A percentile compares a stretch with the other conserved stretches of the same genome.
Evolutionary conservation across 805 yeast species (phyloP).

Genomic region (Yamadazyma laniorum): DNA sequence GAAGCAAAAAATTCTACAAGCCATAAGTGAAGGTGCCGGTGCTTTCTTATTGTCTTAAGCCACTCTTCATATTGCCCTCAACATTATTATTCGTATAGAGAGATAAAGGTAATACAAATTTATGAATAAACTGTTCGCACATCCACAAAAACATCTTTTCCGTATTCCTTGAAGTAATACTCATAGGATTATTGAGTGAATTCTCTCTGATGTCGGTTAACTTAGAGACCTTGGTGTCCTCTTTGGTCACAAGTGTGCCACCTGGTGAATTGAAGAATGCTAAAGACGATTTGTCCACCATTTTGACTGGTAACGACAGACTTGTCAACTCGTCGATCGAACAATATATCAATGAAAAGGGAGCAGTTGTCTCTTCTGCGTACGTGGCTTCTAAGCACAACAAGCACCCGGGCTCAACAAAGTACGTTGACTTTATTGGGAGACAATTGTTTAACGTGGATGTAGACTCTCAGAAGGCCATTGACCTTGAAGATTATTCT

Average conservation of each 20-base stretch:
- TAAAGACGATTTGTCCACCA: slow-evolving; percentile 21
- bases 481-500: slow-evolving; percentile 48
- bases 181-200: no score
- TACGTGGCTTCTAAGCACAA: slow-evolving; percentile 34
- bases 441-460: slow-evolving; percentile 58
- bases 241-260: slow-evolving; percentile 36
- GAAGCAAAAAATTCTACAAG: slow-evolving; percentile 57
- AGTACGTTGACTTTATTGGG: slow-evolving; percentile 50
- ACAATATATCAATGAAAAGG: slow-evolving; percentile 25
- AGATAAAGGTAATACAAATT: not conserved
- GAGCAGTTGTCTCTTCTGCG: slow-evolving; percentile 27
- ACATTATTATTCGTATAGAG: slow-evolving; percentile 54
- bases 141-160: not conserved
- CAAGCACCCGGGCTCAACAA: slow-evolving; percentile 36
- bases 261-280: slow-evolving; percentile 37
- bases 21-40: slow-evolving; percentile 85
- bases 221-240: slow-evolving; percentile 9
- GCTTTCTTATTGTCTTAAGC: slow-evolving; percentile 58
- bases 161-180: no score
- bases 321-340: slow-evolving; percentile 29
- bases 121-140: not conserved
- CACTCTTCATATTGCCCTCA: no score
- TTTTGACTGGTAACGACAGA: slow-evolving; percentile 18
- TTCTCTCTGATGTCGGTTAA: no score
- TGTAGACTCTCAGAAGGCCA: slow-evolving; percentile 45